Percentiles rank a stretch among this genome's conserved stretches.
Evolutionary conservation across 2,329 filamentous ascomycete genomes (phyloP).

Genomic region (Sclerotinia trifoliorum): DNA sequence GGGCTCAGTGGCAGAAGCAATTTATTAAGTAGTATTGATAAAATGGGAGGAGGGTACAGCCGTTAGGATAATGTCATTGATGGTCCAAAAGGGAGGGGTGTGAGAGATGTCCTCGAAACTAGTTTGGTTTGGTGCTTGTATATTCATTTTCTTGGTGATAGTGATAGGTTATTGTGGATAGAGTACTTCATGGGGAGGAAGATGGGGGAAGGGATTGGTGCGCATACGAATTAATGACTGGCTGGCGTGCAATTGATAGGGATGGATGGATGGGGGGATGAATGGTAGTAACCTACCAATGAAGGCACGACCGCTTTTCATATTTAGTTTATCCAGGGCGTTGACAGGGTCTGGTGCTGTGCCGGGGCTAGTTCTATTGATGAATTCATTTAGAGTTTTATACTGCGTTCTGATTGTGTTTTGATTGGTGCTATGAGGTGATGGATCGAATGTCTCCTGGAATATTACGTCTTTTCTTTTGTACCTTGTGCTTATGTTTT

Average conservation of each 20-base stretch:
- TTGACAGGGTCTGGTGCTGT: not conserved
- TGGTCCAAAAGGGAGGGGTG: too few relatives aligned
- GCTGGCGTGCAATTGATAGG: slow-evolving; percentile 13
- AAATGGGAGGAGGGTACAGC: slow-evolving; percentile 62
- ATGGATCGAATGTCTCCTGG: not conserved
- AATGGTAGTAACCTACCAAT: slow-evolving; percentile 14
- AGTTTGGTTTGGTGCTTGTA: slow-evolving; percentile 20
- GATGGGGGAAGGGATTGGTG: not conserved
- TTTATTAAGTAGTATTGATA: slow-evolving; percentile 83
- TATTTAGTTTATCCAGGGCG: slow-evolving; percentile 9
- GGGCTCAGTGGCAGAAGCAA: slow-evolving; percentile 56
- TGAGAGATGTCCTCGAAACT: not conserved
- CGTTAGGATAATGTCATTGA: not conserved
- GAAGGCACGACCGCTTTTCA: not conserved
- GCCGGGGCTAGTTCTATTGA: slow-evolving; percentile 4
- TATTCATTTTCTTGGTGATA: slow-evolving; percentile 20
- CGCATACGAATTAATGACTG: slow-evolving; percentile 19
- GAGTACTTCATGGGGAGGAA: not conserved
- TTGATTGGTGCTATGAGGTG: not conserved
- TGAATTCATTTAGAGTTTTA: not conserved
- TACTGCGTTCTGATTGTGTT: not conserved
- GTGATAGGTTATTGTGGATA: slow-evolving; percentile 8
- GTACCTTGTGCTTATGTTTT: too few relatives aligned
- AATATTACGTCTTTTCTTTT: too few relatives aligned
- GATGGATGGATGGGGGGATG: slow-evolving; percentile 8